Base-by-base conservation (phyloP, 169 alveolate genomes). In the Cryptosporidium meleagridis region DNA sequence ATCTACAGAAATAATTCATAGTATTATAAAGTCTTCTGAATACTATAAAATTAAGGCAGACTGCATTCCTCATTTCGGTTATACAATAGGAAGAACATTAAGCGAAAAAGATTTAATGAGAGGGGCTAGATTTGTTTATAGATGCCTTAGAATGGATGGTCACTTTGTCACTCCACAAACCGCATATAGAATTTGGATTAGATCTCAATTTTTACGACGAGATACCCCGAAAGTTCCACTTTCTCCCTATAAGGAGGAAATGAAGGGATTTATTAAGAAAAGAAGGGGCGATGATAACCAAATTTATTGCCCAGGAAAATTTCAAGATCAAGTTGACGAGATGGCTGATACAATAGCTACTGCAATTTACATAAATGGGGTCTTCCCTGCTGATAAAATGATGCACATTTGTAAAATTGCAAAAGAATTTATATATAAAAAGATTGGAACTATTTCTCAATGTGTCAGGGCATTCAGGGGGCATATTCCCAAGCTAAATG, bases 121-220 rank as follows among this genome's bases (percentile, higher is more conserved):
- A 29, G 89, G 89, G 41, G 89, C 89, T 4, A 33, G 89, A 67
- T 80, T 80, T 35, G 89, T 80, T 10, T 80, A 80, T 65, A 80
- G 89, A 33, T 80, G 89, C 26, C 89, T 80, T 26, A 80, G 89
- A 26, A 80, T 80, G 89, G 89, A 61, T 62, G 75, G 75, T n/a
- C 89, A 80, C 26, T 80, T 80, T 80, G 62, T 80, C 16, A 41
- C 67, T 3, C 80, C 89, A 61, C 31, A 45, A 41, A 62, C 75
- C 21, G 89, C 89, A 62, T 80, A 62, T 39, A 80, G 75, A 80
- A 80, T 80, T 16, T 80, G 89, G 89, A 31, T 80, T 21, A 59
- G 89, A 59, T 80, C 89, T 7, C 62, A 44, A 62, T 80, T 26
- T 62, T 53, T 80, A 4, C 65, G 89, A 0, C 12, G 89, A 37